Evolutionary conservation across 345 rosid genomes (phyloP).

Genomic region (Salix arbutifolia): DNA sequence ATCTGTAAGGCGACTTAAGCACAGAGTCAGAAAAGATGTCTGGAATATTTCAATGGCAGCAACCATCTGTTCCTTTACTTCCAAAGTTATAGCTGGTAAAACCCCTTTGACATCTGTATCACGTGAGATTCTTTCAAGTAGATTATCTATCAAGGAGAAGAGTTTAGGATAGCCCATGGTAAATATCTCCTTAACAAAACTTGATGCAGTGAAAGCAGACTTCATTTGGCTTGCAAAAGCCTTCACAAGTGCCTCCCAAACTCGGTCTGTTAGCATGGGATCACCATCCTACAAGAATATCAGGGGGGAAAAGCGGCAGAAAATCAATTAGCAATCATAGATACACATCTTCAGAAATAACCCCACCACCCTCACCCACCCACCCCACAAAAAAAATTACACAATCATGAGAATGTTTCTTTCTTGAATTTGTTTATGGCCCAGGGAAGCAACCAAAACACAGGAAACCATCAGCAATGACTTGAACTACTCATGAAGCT

Average conservation of each 20-base stretch:
- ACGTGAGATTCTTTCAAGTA: constrained; percentile 77
- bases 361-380: not conserved
- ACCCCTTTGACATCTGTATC: constrained; percentile 91
- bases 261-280: constrained; percentile 72
- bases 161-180: constrained; percentile 93
- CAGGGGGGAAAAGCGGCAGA: not conserved
- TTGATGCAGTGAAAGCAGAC: constrained; percentile 92
- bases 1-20: constrained; percentile 83
- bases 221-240: constrained; percentile 91
- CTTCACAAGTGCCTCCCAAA: constrained; percentile 95
- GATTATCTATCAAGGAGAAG: constrained; percentile 70
- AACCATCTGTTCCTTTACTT: constrained; percentile 78
- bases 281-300: constrained; percentile 58
- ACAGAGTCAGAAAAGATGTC: constrained; percentile 74
- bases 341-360: not conserved
- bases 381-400: not conserved
- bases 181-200: constrained; percentile 93
- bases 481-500: not conserved
- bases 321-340: not conserved
- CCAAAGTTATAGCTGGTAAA: constrained; percentile 68
- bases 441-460: not conserved
- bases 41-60: constrained; percentile 78
- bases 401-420: not conserved
- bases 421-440: not conserved
- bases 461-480: not conserved